Conservation (phyloP, 192 early-diverging fungal genomes). For the Linderina pennispora region DNA sequence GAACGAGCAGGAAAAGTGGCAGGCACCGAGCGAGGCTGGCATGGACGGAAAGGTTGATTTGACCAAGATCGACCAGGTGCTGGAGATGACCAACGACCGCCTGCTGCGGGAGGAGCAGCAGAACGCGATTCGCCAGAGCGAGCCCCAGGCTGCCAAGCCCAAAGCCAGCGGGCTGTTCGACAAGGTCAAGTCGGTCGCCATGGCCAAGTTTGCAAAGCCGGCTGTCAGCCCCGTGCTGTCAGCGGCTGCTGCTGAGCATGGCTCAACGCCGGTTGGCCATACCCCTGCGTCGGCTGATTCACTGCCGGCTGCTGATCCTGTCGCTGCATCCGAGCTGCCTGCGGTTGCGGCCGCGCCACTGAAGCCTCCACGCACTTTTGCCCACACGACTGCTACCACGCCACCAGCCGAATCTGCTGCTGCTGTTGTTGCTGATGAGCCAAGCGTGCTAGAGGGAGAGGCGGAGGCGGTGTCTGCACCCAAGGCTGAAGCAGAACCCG, state of each 20-base stretch:
- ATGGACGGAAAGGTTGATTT: constrained; percentile 13
- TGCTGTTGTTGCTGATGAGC: too few species aligned
- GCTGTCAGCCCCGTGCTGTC: neutral
- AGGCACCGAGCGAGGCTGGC: neutral
- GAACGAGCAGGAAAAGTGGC: constrained; percentile 35
- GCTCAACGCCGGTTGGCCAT: neutral
- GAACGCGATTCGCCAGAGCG: too few species aligned
- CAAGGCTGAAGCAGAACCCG: too few species aligned
- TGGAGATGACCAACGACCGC: constrained; percentile 33
- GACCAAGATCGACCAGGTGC: constrained; percentile 25
- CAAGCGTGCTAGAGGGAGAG: too few species aligned
- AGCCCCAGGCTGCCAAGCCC: too few species aligned
- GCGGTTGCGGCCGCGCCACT: neutral
- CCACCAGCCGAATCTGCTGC: too few species aligned
- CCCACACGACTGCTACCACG: neutral
- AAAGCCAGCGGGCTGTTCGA: constrained; percentile 23
- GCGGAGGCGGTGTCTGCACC: too few species aligned
- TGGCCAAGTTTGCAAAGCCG: constrained; percentile 22
- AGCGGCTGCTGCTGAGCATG: neutral
- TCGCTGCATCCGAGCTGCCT: neutral
- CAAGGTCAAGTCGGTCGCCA: constrained; percentile 30
- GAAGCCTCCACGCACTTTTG: neutral
- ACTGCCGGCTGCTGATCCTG: neutral
- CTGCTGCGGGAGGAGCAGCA: constrained; percentile 29
- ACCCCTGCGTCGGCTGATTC: neutral